Conservation (phyloP, 495 filamentous ascomycete species). For the Aspergillus ostianus region DNA sequence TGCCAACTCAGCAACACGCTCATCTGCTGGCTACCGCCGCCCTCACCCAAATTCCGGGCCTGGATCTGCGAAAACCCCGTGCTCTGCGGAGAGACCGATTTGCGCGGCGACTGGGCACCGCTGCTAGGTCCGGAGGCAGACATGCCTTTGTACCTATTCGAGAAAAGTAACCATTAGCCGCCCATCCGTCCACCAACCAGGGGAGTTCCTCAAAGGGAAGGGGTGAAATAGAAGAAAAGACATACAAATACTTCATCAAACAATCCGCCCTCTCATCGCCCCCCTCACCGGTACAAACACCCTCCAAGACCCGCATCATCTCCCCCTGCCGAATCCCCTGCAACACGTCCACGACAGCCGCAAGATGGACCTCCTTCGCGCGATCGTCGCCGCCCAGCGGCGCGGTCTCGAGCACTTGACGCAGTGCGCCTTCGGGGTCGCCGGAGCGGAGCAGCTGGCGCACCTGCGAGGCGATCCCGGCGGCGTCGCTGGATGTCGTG, state of each 20-base stretch:
- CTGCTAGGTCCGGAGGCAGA: conserved; percentile 40
- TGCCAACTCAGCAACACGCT: conserved; percentile 94
- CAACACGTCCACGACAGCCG: conserved; percentile 80
- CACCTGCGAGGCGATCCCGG: conserved; percentile 70
- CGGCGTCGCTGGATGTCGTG: conserved; percentile 67
- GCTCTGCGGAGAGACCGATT: conserved; percentile 67
- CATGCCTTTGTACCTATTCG: conserved; percentile 80
- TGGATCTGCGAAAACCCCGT: conserved; percentile 88
- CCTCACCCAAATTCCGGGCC: conserved; percentile 62
- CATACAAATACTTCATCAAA: conserved; percentile 54
- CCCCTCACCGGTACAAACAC: conserved; percentile 67
- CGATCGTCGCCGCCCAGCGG: conserved; percentile 68
- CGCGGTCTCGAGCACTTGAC: conserved; percentile 72
- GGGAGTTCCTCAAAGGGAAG: conserved; percentile 3
- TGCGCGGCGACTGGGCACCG: conserved; percentile 40
- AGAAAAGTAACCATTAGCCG: background rate
- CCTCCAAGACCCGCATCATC: conserved; percentile 79
- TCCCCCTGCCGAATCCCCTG: conserved; percentile 88
- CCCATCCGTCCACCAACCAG: background rate
- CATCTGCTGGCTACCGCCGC: conserved; percentile 83
- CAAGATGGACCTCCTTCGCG: conserved; percentile 81
- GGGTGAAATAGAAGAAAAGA: conserved; percentile 14
- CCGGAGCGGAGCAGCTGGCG: conserved; percentile 81
- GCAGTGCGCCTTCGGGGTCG: conserved; percentile 80
- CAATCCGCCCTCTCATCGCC: conserved; percentile 64